Conservation (phyloP, 495 filamentous ascomycete genomes). For the Coniosporium apollinis region DNA sequence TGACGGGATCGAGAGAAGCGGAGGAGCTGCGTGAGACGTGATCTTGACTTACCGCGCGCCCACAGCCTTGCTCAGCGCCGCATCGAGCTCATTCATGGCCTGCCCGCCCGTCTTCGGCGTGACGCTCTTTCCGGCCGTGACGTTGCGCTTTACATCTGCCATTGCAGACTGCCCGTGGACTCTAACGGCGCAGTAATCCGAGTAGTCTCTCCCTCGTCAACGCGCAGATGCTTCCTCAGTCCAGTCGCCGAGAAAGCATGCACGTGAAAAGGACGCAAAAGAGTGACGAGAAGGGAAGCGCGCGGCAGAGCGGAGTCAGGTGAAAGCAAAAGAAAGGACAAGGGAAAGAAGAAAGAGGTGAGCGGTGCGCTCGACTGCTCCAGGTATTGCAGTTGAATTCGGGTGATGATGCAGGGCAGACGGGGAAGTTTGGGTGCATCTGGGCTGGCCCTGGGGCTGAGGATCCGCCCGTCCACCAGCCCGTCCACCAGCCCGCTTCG, state of each 20-base stretch:
- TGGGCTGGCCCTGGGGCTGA: no score
- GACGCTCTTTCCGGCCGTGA: constrained; percentile 20
- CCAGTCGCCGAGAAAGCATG: constrained; percentile 13
- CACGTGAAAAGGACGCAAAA: constrained; percentile 11
- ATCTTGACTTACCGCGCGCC: constrained; percentile 19
- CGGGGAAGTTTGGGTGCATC: no score
- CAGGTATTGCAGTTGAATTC: no score
- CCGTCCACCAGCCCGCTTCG: no score
- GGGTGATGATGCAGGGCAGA: no score
- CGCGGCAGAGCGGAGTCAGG: no score
- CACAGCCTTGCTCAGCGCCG: constrained; percentile 21
- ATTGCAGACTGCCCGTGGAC: constrained; percentile 7
- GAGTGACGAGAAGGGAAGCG: constrained; percentile 14
- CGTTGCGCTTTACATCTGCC: constrained; percentile 20
- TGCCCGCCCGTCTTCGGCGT: constrained; percentile 18
- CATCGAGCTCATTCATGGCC: constrained; percentile 14
- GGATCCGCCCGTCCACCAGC: no score
- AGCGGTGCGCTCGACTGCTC: no score
- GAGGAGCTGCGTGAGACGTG: neutral
- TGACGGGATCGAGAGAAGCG: neutral
- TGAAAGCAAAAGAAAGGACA: neutral
- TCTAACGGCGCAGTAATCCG: neutral
- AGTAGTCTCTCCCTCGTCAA: neutral
- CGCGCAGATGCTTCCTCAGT: constrained; percentile 8
- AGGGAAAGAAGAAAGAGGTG: neutral